A percentile compares a stretch with the other conserved stretches of the same genome.
These are phyloP conservation scores for Caulochytrium protostelioides DNA, from an alignment of 371 early-diverging fungal species.

Conservation along the genomic window DNA sequence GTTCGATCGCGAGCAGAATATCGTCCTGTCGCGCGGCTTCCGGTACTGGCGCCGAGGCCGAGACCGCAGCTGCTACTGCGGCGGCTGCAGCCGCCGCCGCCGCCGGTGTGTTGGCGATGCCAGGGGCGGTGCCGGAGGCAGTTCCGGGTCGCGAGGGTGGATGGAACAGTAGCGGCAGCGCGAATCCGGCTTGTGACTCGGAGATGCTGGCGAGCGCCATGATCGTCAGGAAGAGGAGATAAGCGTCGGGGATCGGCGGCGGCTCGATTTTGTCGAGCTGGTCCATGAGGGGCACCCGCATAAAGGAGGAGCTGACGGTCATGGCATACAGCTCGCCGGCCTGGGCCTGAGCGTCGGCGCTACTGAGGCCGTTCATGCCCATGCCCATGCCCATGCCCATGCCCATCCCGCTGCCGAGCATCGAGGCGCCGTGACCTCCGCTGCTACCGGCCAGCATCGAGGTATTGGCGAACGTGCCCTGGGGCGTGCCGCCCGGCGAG, in stretches of 20 bases:
- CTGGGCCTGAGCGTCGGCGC: no score
- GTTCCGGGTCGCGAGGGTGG: not conserved
- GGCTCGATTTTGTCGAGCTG: conserved; percentile 82
- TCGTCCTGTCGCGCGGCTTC: conserved; percentile 27
- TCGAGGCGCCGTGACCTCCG: no score
- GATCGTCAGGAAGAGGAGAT: conserved; percentile 54
- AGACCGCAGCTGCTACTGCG: not conserved
- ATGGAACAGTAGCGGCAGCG: conserved; percentile 43
- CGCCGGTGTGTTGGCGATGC: not conserved
- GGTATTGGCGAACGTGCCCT: no score
- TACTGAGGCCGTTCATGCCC: no score
- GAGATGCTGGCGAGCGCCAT: conserved; percentile 41
- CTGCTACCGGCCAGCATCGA: no score
- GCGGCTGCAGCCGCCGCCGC: not conserved
- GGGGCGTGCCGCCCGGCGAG: no score
- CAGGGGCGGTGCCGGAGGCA: not conserved
- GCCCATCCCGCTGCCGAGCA: no score
- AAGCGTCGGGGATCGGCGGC: conserved; percentile 65
- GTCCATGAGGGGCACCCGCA: conserved; percentile 29
- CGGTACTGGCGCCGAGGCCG: no score
- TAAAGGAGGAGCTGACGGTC: conserved; percentile 3
- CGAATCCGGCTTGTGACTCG: conserved; percentile 43
- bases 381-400: no score
- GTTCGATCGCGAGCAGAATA: conserved; percentile 41
- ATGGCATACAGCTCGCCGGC: conserved; percentile 7